phyloP scores from a whole-genome alignment of 2,329 filamentous ascomycete genomes.

The Pseudocercospora pini-densiflorae region DNA sequence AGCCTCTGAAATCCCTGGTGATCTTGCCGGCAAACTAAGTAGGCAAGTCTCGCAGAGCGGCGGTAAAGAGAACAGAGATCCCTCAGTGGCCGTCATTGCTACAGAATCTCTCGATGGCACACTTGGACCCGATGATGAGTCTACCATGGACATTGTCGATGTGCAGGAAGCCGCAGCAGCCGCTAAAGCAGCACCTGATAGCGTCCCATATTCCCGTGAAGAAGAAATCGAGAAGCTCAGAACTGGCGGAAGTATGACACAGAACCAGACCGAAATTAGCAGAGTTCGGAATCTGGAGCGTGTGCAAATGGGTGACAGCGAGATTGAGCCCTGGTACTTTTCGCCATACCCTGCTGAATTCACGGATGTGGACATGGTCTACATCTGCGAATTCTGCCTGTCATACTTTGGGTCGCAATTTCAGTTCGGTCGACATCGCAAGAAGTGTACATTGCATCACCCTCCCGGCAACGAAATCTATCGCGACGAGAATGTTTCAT shows the following conservation, averaged over 20 bases:
- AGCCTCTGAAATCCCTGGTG: constrained; percentile 40
- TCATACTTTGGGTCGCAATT: constrained; percentile 85
- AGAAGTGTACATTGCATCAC: constrained; percentile 88
- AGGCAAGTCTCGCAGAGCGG: constrained; percentile 58
- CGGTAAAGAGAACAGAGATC: constrained; percentile 64
- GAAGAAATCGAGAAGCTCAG: constrained; percentile 96
- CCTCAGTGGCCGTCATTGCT: constrained; percentile 47
- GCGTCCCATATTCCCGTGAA: constrained; percentile 70
- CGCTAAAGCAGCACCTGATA: constrained; percentile 57
- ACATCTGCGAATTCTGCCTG: constrained; percentile 96
- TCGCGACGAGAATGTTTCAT: constrained; percentile 88
- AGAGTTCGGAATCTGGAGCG: constrained; percentile 93
- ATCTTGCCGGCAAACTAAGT: constrained; percentile 61
- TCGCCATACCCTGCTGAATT: constrained; percentile 93
- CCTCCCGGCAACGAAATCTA: constrained; percentile 99
- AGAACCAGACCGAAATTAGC: constrained; percentile 95
- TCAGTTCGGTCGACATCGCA: constrained; percentile 81
- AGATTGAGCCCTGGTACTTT: constrained; percentile 99
- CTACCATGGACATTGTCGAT: constrained; percentile 57
- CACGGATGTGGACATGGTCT: constrained; percentile 85
- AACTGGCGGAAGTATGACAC: constrained; percentile 96
- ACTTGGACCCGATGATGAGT: constrained; percentile 57
- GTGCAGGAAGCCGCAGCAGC: constrained; percentile 57
- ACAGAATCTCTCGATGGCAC: constrained; percentile 55
- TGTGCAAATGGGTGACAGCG: constrained; percentile 89